Base-by-base conservation (phyloP, 345 rosid genomes). In the Carallia brachiata region DNA sequence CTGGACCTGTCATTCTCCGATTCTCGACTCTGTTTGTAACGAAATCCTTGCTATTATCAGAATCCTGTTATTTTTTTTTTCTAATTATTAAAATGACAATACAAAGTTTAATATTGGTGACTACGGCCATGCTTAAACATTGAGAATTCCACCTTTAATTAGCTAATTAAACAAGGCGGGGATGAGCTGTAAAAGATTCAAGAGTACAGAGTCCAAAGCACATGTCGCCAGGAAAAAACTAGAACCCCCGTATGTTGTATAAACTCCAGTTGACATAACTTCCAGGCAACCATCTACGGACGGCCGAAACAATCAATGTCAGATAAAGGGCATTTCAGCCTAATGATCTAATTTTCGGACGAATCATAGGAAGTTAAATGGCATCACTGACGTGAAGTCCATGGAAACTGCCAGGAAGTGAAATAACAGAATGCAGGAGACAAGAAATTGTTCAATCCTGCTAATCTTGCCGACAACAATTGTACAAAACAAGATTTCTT, bases 351-450 rank as follows among this genome's bases (percentile, higher is more conserved):
- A 17, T 40, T 3, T 10, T 50, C 1, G 40, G 55, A 65, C 1
- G 5, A 32, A 12, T 6, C 61, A 60, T 57, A 57, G 65, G 48
- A 27, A 69, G 61, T 70, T 34, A 44, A 62, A 67, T 70, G 65
- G 40, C 76, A 61, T 67, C 76, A 76, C 54, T 81, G 18, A 73
- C 66, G 73, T 81, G 18, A 73, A 63, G 73, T 76, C 52, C 75
- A 70, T 73, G 70, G 72, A 69, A 83, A 32, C 55, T 62, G 73
- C 66, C 78, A 67, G 58, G 69, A 75, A 67, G 44, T 66, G 67
- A 75, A 67, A 52, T 63, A 36, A 13, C 57, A 73, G 31, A 65
- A 57, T 18, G 7, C 52, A 70, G 59, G 62, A 30, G 27, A 32
- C 68, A 12, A 2, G 30, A 63, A 23, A 58, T 52, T 68, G 74